phyloP scores from a whole-genome alignment of 805 yeast genomes.

The Kurtzmaniella cleridarum region DNA sequence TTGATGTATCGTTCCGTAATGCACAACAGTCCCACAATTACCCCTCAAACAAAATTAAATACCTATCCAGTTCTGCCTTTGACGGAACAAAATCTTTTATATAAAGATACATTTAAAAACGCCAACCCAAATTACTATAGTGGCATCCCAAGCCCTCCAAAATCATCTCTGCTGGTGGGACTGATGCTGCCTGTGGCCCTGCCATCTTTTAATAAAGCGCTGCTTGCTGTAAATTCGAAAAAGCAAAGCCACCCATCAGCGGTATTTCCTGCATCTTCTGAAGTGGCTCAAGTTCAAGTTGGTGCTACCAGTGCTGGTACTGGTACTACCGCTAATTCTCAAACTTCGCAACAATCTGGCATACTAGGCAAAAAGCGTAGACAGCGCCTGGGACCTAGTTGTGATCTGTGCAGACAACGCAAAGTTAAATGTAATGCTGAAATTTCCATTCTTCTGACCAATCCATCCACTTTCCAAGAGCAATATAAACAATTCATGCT shows the following conservation, averaged over 20 bases:
- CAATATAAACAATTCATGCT: slow-evolving; percentile 1
- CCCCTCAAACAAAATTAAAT: too few species aligned
- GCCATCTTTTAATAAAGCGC: slow-evolving; percentile 2
- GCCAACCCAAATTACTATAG: slow-evolving; percentile 1
- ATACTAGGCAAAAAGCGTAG: slow-evolving; percentile 29
- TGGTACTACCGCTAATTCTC: not conserved
- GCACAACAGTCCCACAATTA: too few species aligned
- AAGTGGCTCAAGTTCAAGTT: not conserved
- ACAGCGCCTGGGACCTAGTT: slow-evolving; percentile 70
- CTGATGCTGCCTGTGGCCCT: slow-evolving; percentile 4
- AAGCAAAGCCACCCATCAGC: not conserved
- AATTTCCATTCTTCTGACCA: slow-evolving; percentile 34
- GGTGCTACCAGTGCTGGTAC: not conserved
- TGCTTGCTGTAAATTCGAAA: slow-evolving; percentile 1
- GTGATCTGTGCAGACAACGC: slow-evolving; percentile 64
- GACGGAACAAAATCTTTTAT: too few species aligned
- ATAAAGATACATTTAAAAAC: too few species aligned
- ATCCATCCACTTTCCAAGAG: not conserved
- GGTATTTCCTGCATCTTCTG: not conserved
- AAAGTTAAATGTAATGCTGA: slow-evolving; percentile 74
- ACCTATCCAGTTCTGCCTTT: too few species aligned
- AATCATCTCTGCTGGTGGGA: slow-evolving; percentile 1
- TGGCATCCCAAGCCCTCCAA: slow-evolving; percentile 4
- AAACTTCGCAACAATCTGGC: not conserved
- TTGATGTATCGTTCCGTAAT: too few species aligned